Base-by-base conservation (phyloP, 2,329 filamentous ascomycete species). In the Colletotrichum melonis region DNA sequence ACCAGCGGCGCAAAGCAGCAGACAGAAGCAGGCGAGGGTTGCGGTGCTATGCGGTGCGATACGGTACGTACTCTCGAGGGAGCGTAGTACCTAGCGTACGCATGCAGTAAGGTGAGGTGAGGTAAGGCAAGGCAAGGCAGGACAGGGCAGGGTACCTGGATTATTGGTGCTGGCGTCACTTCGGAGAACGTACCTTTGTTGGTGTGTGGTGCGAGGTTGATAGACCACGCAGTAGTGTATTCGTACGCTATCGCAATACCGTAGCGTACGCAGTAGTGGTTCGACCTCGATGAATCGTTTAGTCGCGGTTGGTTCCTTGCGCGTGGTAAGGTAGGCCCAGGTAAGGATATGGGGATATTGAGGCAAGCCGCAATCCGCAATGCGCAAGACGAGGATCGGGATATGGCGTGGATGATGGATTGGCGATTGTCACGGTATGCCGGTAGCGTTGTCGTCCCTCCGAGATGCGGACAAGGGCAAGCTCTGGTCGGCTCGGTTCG, bases 201-300 rank as follows among this genome's bases (percentile, higher is more conserved):
- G 60, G 58, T 42, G 57, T 42, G 22, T 60, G 57, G 32, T 60
- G 32, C 57, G 57, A 22, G 57, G 35, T n/a, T 49, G 19, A 49
- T 22, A 49, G 42, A 49, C 3, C 19, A 42, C 38, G 14, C 16
- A 35, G 14, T 42, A 42, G 38, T 42, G 38, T 42, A 42, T 19
- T 19, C 16, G 38, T 19, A n/a, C 42, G 42, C 19, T 49, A 49
- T 38, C 57, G 57, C 35, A 60, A 38, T 42, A 28, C 35, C 14
- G 35, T 42, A 26, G 35, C 28, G 49, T 24, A 14, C 42, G 49
- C 24, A 30, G 32, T 12, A 52, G 68, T 71, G 63, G 56, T 32
- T 63, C 68, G 63, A 54, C 46, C 32, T 60, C 63, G 56, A 70
- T 67, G 68, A 67, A 70, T 67, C 63, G 63, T 46, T 71, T 56